Evolutionary conservation across 2,329 filamentous ascomycete genomes (phyloP).

Genomic region (Fusarium hainanense): DNA sequence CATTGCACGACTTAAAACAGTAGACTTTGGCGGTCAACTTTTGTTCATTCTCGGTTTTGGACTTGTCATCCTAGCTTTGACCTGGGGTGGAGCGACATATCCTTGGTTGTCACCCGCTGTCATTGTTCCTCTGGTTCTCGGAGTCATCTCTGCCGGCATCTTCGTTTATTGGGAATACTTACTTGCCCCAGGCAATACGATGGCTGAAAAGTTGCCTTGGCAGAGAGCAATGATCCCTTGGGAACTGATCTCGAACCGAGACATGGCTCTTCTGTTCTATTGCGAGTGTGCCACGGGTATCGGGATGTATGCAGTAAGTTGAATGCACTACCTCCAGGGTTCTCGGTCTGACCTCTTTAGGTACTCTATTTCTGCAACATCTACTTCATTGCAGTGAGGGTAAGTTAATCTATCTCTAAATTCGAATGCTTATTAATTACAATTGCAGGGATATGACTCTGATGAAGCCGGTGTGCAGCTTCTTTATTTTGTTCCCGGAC

Average conservation of each 20-base stretch:
- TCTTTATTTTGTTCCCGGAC: conserved; percentile 72
- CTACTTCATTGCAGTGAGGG: conserved; percentile 71
- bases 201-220: conserved; percentile 61
- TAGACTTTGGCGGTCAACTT: conserved; percentile 67
- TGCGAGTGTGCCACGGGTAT: conserved; percentile 71
- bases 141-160: conserved; percentile 52
- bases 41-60: conserved; percentile 67
- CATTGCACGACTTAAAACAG: conserved; percentile 60
- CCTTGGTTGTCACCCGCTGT: conserved; percentile 63
- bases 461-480: conserved; percentile 67
- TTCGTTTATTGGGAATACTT: conserved; percentile 66
- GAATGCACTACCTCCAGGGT: neutral
- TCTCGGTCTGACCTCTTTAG: conserved; percentile 52
- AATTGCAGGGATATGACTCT: conserved; percentile 57
- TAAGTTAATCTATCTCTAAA: conserved; percentile 13
- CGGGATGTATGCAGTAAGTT: conserved; percentile 59
- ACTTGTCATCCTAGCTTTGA: conserved; percentile 64
- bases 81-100: conserved; percentile 67
- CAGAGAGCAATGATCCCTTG: conserved; percentile 74
- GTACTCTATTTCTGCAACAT: conserved; percentile 76
- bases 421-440: neutral
- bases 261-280: conserved; percentile 70
- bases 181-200: conserved; percentile 60
- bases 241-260: conserved; percentile 64
- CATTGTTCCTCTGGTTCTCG: conserved; percentile 60